Evolutionary conservation across 345 rosid species (phyloP), one percentile per base, ranked within the genome.

Genomic region (Eucalyptus curtisii): DNA sequence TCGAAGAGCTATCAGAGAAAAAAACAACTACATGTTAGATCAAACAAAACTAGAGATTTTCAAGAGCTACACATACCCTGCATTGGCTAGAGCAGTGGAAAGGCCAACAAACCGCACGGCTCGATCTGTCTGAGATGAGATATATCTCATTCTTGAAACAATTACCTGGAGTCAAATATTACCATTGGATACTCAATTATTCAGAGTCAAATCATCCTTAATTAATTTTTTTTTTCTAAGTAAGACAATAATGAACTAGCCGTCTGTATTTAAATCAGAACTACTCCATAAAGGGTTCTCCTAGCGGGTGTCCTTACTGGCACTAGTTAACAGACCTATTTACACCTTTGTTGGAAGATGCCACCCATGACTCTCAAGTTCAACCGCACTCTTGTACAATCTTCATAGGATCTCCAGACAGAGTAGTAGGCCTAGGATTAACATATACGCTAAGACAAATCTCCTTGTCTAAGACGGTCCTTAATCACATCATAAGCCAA

Each of bases 81-180:
- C 99, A 93, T 97, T 97, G 87, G 99, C 99, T 91, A 97, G 92
- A 90, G 99, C 99, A 76, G 99, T 97, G 50, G 99, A 97, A 88
- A 97, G 98, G 86, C 99, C 99, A 80, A 97, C 94, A 89, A 97
- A 97, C 87, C 99, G 97, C 64, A 97, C 95, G 2, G 95, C 89
- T 66, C 98, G 98, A 87, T 97, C 99, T 87, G 99, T 97, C 93
- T 96, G 99, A n/a, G 99, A 97, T 86, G 99, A 96, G 92, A 97
- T 96, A 89, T 97, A 97, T 92, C 99, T 95, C 99, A 97, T 97
- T 90, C 99, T 96, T 81, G 99, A 97, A 89, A 97, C 99, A 93
- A 97, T 97, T 86, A 97, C 99, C 99, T 97, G 91, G 53, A 91
- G 85, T 91, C 37, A 87, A 49, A 86, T 31, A 31, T 64, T 45